Conservation (phyloP, 495 filamentous ascomycete genomes). For the Xanthoparmelia taractica region DNA sequence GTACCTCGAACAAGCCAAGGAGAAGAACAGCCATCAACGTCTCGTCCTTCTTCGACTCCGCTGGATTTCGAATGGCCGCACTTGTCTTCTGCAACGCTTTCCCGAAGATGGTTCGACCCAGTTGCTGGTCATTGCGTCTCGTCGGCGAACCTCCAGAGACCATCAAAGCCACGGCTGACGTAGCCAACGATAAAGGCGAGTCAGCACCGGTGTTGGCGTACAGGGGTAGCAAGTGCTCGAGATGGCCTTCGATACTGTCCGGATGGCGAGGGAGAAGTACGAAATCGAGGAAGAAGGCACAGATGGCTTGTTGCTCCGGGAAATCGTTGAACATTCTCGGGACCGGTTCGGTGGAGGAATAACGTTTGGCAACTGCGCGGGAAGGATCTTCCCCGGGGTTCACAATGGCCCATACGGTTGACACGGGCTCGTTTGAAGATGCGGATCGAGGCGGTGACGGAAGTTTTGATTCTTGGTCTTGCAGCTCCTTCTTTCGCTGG, state of each 20-base stretch:
- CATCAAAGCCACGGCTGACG: constrained; percentile 54
- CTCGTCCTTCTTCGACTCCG: constrained; percentile 42
- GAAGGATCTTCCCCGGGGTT: constrained; percentile 11
- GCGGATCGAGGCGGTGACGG: constrained; percentile 14
- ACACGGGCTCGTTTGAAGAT: constrained; percentile 10
- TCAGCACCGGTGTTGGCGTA: constrained; percentile 40
- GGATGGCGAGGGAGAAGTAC: constrained; percentile 42
- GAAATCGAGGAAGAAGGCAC: constrained; percentile 50
- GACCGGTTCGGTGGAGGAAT: constrained; percentile 1
- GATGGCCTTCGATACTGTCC: constrained; percentile 38
- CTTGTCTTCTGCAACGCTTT: constrained; percentile 49
- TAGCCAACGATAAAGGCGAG: constrained; percentile 47
- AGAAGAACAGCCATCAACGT: constrained; percentile 56
- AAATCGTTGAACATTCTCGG: constrained; percentile 23
- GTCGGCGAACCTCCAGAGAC: constrained; percentile 38
- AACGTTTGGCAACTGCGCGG: background rate
- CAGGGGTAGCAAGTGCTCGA: constrained; percentile 51
- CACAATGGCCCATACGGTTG: constrained; percentile 3
- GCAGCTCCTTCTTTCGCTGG: constrained; percentile 17
- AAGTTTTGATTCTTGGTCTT: constrained; percentile 27
- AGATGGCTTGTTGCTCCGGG: constrained; percentile 43
- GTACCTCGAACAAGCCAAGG: constrained; percentile 58
- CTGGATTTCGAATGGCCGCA: constrained; percentile 43
- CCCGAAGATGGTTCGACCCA: constrained; percentile 34
- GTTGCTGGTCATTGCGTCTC: constrained; percentile 35